Evolutionary conservation across 1,284 basidiomycete genomes (phyloP).

Genomic region (Chiua sp.): DNA sequence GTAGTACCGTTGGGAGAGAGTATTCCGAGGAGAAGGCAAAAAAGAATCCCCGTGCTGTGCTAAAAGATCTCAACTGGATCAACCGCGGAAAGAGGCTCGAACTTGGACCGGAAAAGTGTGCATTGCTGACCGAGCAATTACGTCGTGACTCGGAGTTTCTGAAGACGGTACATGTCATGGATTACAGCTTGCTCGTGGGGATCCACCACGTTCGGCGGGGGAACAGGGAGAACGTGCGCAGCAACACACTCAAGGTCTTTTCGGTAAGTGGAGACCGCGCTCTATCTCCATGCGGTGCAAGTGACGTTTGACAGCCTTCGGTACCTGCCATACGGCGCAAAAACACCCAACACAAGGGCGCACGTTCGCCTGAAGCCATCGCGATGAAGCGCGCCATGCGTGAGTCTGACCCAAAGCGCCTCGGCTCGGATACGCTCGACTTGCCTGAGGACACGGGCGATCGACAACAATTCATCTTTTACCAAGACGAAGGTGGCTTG

Average conservation of each 20-base stretch:
- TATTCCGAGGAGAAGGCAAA: conserved; percentile 87
- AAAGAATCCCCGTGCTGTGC: conserved; percentile 83
- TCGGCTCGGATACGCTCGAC: conserved; percentile 63
- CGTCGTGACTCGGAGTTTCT: conserved; percentile 87
- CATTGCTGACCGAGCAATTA: conserved; percentile 89
- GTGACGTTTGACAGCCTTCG: conserved; percentile 56
- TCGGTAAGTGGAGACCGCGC: conserved; percentile 61
- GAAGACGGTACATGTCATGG: conserved; percentile 90
- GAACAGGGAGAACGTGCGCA: conserved; percentile 89
- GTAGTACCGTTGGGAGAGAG: conserved; percentile 88
- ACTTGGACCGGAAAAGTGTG: conserved; percentile 93
- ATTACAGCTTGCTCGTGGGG: conserved; percentile 94
- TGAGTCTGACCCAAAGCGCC: conserved; percentile 79
- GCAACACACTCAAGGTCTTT: conserved; percentile 91
- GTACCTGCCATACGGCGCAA: conserved; percentile 61
- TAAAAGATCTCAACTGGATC: conserved; percentile 99
- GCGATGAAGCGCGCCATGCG: conserved; percentile 89
- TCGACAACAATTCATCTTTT: conserved; percentile 89
- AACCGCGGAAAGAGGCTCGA: conserved; percentile 80
- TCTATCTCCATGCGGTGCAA: neutral
- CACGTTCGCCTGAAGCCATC: conserved; percentile 71
- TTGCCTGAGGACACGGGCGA: conserved; percentile 78
- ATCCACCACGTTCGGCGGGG: conserved; percentile 93
- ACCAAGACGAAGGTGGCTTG: conserved; percentile 96
- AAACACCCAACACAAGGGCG: conserved; percentile 60